Evolutionary conservation across 805 yeast genomes (phyloP).

Genomic region (Saccharomyces kudriavzevii): DNA sequence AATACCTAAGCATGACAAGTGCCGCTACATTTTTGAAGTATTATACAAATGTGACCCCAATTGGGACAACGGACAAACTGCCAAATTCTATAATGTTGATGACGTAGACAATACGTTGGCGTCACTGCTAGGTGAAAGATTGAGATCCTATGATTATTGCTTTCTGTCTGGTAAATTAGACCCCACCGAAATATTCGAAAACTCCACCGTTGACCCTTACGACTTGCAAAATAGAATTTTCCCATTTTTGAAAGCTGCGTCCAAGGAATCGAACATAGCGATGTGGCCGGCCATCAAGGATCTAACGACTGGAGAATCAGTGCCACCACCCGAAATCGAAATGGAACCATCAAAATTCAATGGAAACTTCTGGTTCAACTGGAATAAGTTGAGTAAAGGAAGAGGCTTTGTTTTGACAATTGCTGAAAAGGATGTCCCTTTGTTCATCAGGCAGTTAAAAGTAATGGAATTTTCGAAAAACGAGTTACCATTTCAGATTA

Average conservation of each 20-base stretch:
- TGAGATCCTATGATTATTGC: slow-evolving; percentile 25
- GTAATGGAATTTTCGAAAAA: slow-evolving; percentile 20
- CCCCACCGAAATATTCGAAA: slow-evolving; percentile 10
- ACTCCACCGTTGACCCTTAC: neutral
- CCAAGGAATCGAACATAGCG: slow-evolving; percentile 3
- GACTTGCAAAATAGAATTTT: slow-evolving; percentile 21
- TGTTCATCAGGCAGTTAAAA: slow-evolving; percentile 17
- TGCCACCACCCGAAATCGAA: slow-evolving; percentile 5
- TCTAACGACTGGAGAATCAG: slow-evolving; percentile 4
- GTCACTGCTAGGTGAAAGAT: slow-evolving; percentile 19
- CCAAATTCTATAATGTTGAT: slow-evolving; percentile 11
- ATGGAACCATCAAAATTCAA: slow-evolving; percentile 7
- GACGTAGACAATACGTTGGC: slow-evolving; percentile 15
- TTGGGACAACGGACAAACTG: slow-evolving; percentile 18
- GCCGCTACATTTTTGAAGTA: slow-evolving; percentile 16
- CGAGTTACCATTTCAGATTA: slow-evolving; percentile 24
- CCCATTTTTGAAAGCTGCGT: slow-evolving; percentile 17
- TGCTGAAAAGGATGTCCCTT: slow-evolving; percentile 9
- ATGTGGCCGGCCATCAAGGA: slow-evolving; percentile 20
- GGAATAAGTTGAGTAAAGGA: slow-evolving; percentile 16
- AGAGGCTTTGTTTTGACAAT: slow-evolving; percentile 28
- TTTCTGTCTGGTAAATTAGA: slow-evolving; percentile 15
- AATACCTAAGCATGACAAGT: slow-evolving; percentile 7
- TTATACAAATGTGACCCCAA: slow-evolving; percentile 11
- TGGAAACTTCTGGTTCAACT: slow-evolving; percentile 20